A percentile compares a stretch with the other conserved stretches of the same genome.
These are phyloP conservation scores for Macrolepiota dolichaula DNA, from an alignment of 768 basidiomycete genomes.

Conservation along the genomic window DNA sequence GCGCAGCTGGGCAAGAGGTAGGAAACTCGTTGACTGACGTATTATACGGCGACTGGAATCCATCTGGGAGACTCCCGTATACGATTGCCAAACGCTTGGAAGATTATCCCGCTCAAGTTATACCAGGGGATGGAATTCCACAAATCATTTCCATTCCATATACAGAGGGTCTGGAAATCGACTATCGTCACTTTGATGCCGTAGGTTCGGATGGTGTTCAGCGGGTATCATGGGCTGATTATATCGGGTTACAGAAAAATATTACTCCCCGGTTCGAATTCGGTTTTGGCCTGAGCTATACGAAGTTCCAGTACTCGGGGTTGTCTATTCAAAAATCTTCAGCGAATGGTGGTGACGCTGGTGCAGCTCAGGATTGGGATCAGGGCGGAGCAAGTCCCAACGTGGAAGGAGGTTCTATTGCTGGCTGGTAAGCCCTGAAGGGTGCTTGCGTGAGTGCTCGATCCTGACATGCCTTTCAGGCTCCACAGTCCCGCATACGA, in stretches of 20 bases:
- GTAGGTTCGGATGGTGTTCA: conserved; percentile 30
- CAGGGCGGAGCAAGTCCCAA: conserved; percentile 52
- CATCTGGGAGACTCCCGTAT: conserved; percentile 67
- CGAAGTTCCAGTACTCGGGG: conserved; percentile 69
- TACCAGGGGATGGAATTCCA: conserved; percentile 29
- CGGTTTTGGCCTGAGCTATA: conserved; percentile 87
- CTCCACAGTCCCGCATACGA: conserved; percentile 63
- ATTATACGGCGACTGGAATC: conserved; percentile 67
- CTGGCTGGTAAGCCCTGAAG: conserved; percentile 44
- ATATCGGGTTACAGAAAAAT: conserved; percentile 51
- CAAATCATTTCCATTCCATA: conserved; percentile 45
- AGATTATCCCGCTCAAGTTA: conserved; percentile 58
- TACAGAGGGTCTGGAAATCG: conserved; percentile 51
- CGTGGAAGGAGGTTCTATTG: conserved; percentile 55
- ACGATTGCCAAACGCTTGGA: conserved; percentile 60
- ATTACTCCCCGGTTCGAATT: conserved; percentile 85
- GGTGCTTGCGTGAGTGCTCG: no score
- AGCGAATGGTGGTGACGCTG: conserved; percentile 30
- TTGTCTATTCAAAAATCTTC: conserved; percentile 45
- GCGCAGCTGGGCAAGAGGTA: conserved; percentile 63
- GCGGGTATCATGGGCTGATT: conserved; percentile 64
- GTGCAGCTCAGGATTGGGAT: conserved; percentile 50
- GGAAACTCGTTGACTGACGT: conserved; percentile 73
- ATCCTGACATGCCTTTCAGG: conserved; percentile 27
- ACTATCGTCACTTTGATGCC: conserved; percentile 71